phyloP scores from a whole-genome alignment of 768 basidiomycete species.

The Sporobolomyces pararoseus region DNA sequence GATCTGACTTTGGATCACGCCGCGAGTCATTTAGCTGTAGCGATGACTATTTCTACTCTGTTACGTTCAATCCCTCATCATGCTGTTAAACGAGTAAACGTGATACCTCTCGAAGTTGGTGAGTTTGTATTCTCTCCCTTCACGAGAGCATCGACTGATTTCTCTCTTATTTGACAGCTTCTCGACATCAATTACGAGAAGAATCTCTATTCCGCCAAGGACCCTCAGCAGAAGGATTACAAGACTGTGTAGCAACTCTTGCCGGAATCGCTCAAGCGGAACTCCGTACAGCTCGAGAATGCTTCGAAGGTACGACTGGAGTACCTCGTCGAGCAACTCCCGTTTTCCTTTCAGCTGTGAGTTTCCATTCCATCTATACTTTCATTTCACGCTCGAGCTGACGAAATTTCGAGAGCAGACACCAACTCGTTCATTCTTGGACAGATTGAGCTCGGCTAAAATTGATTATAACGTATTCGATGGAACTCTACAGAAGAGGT shows the following conservation, averaged over 20 bases:
- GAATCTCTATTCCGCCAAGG: constrained; percentile 36
- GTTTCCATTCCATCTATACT: not conserved
- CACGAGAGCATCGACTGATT: not conserved
- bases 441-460: constrained; percentile 3
- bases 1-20: constrained; percentile 40
- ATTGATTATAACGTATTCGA: constrained; percentile 36
- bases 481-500: constrained; percentile 11
- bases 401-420: constrained; percentile 16
- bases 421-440: constrained; percentile 25
- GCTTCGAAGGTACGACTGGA: constrained; percentile 36
- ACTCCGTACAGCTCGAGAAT: constrained; percentile 29
- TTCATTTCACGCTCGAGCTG: not conserved
- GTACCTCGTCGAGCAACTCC: constrained; percentile 23
- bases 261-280: constrained; percentile 41
- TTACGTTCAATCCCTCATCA: constrained; percentile 38
- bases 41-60: constrained; percentile 32
- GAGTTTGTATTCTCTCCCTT: not conserved
- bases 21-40: constrained; percentile 37
- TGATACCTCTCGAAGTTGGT: constrained; percentile 41
- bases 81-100: constrained; percentile 23
- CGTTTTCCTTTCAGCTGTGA: constrained; percentile 31
- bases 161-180: not conserved
- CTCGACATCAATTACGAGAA: constrained; percentile 21
- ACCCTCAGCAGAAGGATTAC: constrained; percentile 16
- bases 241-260: constrained; percentile 37